These are phyloP conservation scores for Phanerodontia chrysosporium DNA, from an alignment of 768 basidiomycete genomes.

Conservation along the genomic window DNA sequence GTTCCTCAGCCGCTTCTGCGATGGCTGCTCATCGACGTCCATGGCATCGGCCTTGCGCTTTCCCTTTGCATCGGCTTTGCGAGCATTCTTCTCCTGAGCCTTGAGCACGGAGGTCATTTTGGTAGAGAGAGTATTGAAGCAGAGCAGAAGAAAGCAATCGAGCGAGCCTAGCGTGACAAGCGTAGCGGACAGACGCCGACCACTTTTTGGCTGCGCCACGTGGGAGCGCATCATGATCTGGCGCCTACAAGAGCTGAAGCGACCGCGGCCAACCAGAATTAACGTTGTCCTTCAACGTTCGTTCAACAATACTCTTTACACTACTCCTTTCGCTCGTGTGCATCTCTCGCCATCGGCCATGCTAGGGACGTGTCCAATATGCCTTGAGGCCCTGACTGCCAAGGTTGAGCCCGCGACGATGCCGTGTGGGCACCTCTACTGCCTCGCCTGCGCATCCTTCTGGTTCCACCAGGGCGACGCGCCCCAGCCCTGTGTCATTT, in stretches of 20 bases:
- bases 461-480: slow-evolving; percentile 14
- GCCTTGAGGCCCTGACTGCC: slow-evolving; percentile 12
- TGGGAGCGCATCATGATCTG: background rate
- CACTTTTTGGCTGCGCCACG: slow-evolving; percentile 7
- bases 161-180: background rate
- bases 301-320: too few relatives aligned
- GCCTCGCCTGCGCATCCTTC: slow-evolving; percentile 22
- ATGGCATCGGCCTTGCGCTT: slow-evolving; percentile 66
- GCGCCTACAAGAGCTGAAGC: background rate
- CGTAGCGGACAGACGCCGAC: background rate
- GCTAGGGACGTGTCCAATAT: background rate
- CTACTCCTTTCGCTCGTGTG: background rate
- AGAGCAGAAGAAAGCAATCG: background rate
- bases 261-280: background rate
- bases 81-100: slow-evolving; percentile 54
- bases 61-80: slow-evolving; percentile 37
- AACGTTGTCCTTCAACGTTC: too few relatives aligned
- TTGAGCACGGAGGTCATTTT: slow-evolving; percentile 65
- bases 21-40: slow-evolving; percentile 47
- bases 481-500: slow-evolving; percentile 16
- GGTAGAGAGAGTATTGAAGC: background rate
- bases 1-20: slow-evolving; percentile 65
- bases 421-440: slow-evolving; percentile 25
- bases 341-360: background rate
- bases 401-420: slow-evolving; percentile 14